Percentiles rank a stretch among this genome's conserved stretches.
Evolutionary conservation across 1,284 basidiomycete species (phyloP).

Genomic region (Xerocomus amazonicus): DNA sequence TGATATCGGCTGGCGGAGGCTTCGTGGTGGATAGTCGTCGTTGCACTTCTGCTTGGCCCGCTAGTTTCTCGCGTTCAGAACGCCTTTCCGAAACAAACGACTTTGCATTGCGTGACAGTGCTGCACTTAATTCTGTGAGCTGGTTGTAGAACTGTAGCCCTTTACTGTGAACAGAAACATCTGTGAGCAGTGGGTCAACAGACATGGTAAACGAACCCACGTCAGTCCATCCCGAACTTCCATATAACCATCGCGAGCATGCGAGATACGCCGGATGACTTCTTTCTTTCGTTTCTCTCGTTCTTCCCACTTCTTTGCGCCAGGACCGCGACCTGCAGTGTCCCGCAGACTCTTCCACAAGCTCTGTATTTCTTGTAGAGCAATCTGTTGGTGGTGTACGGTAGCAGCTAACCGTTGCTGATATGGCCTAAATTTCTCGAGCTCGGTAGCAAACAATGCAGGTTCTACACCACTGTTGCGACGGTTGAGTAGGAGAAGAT

Average conservation of each 20-base stretch:
- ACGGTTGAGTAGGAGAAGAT: conserved; percentile 88
- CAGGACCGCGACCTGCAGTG: conserved; percentile 63
- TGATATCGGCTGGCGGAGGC: conserved; percentile 41
- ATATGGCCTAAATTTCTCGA: conserved; percentile 94
- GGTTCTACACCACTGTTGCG: conserved; percentile 84
- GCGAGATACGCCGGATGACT: conserved; percentile 65
- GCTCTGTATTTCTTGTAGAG: conserved; percentile 66
- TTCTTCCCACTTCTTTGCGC: conserved; percentile 76
- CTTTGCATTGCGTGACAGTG: conserved; percentile 59
- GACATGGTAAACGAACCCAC: conserved; percentile 43
- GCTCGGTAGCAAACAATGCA: conserved; percentile 85
- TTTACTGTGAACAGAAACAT: conserved; percentile 48
- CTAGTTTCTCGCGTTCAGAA: conserved; percentile 69
- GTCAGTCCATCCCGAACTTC: conserved; percentile 83
- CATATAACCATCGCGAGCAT: conserved; percentile 79
- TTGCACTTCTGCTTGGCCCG: conserved; percentile 70
- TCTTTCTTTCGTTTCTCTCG: conserved; percentile 76
- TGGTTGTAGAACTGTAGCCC: conserved; percentile 88
- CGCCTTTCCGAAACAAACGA: conserved; percentile 63
- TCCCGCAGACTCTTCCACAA: conserved; percentile 74
- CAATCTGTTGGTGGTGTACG: conserved; percentile 70
- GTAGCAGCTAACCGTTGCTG: conserved; percentile 79
- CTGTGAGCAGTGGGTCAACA: conserved; percentile 8
- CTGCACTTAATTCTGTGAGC: conserved; percentile 63
- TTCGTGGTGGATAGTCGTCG: conserved; percentile 48